phyloP scores from a whole-genome alignment of 345 rosid genomes.

The Clarkia xantiana region DNA sequence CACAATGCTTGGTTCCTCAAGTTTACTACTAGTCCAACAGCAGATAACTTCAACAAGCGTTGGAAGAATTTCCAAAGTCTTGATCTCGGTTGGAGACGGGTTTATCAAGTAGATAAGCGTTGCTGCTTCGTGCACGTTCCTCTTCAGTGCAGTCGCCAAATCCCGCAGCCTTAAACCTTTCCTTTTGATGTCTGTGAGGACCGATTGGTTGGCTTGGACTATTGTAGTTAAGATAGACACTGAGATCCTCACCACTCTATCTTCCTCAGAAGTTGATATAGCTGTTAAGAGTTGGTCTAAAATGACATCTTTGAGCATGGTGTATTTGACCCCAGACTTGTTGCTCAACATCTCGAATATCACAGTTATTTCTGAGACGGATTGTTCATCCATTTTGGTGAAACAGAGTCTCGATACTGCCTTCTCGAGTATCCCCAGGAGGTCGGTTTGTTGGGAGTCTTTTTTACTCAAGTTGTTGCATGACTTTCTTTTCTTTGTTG shows the following conservation, averaged over 20 bases:
- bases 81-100: slow-evolving; percentile 76
- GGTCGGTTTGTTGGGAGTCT: slow-evolving; percentile 18
- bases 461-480: background rate
- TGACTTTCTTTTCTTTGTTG: slow-evolving; percentile 12
- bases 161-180: slow-evolving; percentile 49
- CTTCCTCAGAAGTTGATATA: slow-evolving; percentile 63
- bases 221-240: slow-evolving; percentile 55
- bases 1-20: slow-evolving; percentile 19
- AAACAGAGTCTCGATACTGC: slow-evolving; percentile 38
- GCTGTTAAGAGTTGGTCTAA: slow-evolving; percentile 57
- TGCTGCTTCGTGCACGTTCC: slow-evolving; percentile 77
- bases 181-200: slow-evolving; percentile 50
- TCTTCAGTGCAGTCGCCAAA: slow-evolving; percentile 56
- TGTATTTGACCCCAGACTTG: slow-evolving; percentile 46
- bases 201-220: slow-evolving; percentile 36
- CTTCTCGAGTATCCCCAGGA: slow-evolving; percentile 40
- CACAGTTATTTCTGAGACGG: slow-evolving; percentile 44
- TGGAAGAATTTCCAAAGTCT: slow-evolving; percentile 69
- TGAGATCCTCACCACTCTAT: slow-evolving; percentile 45
- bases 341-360: slow-evolving; percentile 48
- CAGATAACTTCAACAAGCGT: slow-evolving; percentile 59
- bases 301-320: slow-evolving; percentile 53
- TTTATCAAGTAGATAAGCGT: slow-evolving; percentile 56
- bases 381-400: slow-evolving; percentile 42
- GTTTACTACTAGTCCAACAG: slow-evolving; percentile 24